A percentile compares a stretch with the other conserved stretches of the same genome.
Conservation (phyloP, 169 alveolate species). For the Blepharisma undulans region DNA sequence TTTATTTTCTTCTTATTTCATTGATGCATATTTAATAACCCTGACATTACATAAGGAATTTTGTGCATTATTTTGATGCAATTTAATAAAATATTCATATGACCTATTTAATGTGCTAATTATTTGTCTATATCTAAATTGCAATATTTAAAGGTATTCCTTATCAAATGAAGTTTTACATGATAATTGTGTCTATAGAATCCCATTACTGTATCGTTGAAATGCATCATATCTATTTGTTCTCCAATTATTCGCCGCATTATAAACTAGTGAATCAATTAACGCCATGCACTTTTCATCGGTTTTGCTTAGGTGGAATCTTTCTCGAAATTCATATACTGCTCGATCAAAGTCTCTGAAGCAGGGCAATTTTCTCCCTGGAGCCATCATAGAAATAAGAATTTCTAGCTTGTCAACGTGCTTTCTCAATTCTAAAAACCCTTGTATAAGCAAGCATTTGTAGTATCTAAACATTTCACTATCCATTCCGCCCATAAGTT, state of each 20-base stretch:
- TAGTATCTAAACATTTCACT: constrained; percentile 27
- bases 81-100: too few relatives aligned
- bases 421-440: constrained; percentile 21
- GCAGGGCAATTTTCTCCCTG: constrained; percentile 31
- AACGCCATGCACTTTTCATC: constrained; percentile 82
- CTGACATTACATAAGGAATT: too few relatives aligned
- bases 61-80: not conserved
- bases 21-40: not conserved
- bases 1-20: not conserved
- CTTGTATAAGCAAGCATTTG: constrained; percentile 2
- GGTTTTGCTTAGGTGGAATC: constrained; percentile 58
- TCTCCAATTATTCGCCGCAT: constrained; percentile 92
- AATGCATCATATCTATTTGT: constrained; percentile 94
- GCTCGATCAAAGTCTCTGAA: constrained; percentile 42
- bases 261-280: constrained; percentile 86
- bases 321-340: constrained; percentile 48
- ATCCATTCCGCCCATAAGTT: constrained; percentile 87
- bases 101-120: not conserved
- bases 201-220: constrained; percentile 94
- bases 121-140: too few relatives aligned
- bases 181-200: constrained; percentile 39
- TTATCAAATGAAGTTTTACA: not conserved
- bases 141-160: too few relatives aligned
- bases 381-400: constrained; percentile 6
- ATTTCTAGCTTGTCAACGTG: not conserved